Base-by-base conservation (phyloP, 1,284 basidiomycete species). In the Amylostereum areolatum region DNA sequence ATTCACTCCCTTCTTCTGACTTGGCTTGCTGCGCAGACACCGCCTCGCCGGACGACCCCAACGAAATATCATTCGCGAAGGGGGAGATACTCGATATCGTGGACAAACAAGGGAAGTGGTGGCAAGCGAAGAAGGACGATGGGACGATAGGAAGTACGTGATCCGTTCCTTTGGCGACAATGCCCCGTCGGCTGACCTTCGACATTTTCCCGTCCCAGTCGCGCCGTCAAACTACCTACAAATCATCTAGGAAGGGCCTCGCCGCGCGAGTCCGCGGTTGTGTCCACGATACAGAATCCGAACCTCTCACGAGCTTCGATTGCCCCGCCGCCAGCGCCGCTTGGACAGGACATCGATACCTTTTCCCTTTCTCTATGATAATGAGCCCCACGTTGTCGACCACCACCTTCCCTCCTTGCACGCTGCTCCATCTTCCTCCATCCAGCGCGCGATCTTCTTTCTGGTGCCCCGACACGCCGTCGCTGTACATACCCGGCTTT, bases 61-160 rank as follows among this genome's bases (percentile, higher is more conserved):
- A 92, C 62, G 97, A 99, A 70, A 90, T 99, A 45, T 91, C 90
- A 42, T 98, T 99, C 67, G 65, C 74, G 50, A 98, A 98, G 67
- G 93, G 93, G 47, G 96, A 99, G 64, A 77, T 94, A 39, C 79
- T 99, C 56, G 94, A 98, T 52, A 91, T 99, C 55, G 69, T 96
- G 47, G 97, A 99, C 70, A 95, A 92, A 66, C 81, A 85, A 58
- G 92, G 92, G 47, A 94, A 94, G 67, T 95, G 92, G 92, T 98
- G 92, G 92, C 92, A 96, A 66, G 93, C 93, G 42, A 85, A 77
- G 61, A 97, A 91, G 66, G 65, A 78, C 11, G 86, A 92, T 61
- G 96, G 94, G 45, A 72, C 81, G 52, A 73, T 83, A 56, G 87
- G 96, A 73, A 92, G 86, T 89, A 63, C 43, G 53, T 57, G 37